Conservation (phyloP, 306 rosid genomes). For the Heteromeles arbutifolia region DNA sequence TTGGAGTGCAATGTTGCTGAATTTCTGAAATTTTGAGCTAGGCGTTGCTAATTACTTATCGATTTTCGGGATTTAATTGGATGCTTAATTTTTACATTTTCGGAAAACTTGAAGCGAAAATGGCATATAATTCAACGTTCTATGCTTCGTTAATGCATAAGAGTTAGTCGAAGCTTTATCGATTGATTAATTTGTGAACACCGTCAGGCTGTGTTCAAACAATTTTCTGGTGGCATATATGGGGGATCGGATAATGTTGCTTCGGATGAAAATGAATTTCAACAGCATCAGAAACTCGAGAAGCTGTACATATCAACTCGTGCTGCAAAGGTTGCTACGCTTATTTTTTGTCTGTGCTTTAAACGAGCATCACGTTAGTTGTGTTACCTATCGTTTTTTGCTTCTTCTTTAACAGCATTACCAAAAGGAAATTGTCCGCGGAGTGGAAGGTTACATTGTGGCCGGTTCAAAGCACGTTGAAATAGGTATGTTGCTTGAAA, state of each 20-base stretch:
- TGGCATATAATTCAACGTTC: background rate
- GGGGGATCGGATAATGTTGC: slow-evolving; percentile 72
- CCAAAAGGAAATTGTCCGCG: slow-evolving; percentile 85
- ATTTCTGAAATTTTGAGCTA: background rate
- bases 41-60: background rate
- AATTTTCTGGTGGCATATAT: slow-evolving; percentile 76
- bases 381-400: background rate
- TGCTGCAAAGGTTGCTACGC: slow-evolving; percentile 62
- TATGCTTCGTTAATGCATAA: background rate
- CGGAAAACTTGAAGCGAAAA: background rate
- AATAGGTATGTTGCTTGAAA: slow-evolving; percentile 44
- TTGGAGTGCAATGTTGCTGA: background rate
- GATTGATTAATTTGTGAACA: background rate
- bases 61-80: background rate
- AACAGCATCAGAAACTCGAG: slow-evolving; percentile 80
- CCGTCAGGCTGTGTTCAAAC: slow-evolving; percentile 69
- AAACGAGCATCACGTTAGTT: background rate
- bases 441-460: slow-evolving; percentile 83
- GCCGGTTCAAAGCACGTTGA: slow-evolving; percentile 83
- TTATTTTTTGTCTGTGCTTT: slow-evolving; percentile 15
- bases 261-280: slow-evolving; percentile 64
- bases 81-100: background rate
- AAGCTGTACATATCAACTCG: slow-evolving; percentile 78
- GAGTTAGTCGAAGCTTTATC: background rate
- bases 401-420: slow-evolving; percentile 46